Base-by-base conservation (phyloP, 495 filamentous ascomycete species). In the Penicillium arizonense region DNA sequence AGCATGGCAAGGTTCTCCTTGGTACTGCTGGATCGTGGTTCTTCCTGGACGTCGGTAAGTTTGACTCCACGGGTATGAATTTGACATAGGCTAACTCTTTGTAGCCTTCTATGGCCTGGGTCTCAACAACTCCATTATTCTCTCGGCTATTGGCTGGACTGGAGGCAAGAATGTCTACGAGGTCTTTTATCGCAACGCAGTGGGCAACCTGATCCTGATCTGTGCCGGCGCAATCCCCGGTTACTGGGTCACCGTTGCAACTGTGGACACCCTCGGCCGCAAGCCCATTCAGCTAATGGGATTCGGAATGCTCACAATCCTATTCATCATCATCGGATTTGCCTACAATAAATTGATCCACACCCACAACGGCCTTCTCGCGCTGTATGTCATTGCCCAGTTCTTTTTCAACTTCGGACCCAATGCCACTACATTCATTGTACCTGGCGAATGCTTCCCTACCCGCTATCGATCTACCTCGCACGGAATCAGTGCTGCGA, bases 401-500 rank as follows among this genome's bases (percentile, higher is more conserved):
- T 89, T 90, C 74, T 92, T 90, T 75, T 93, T 93, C 80, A 92
- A 93, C 73, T 91, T 82, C 52, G 75, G 90, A 2, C 91, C 91
- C 46, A 96, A 96, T 69, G 78, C 88, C 2, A 96, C 89, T 18
- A 96, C 90, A 30, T 96, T 96, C 75, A 87, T 96, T 60, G 85
- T 96, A 1, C 91, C 91, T 9, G 91, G 90, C 18, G 91, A 96
- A 65, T 87, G 84, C 59, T 96, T 94, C 75, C 91, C 91, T 0
- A 96, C 91, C 4, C 84, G 90, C 38, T 94, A 93, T 64, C 81
- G 91, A 3, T 87, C 85, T 8, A 90, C 89, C 28, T 87, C 87
- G 3, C 90, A 96, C 70, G 91, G 91, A 43, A 79, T 96, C 65
- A 90, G 85, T 5, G 91, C 90, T 11, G 90, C 87, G 0, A 76